Evolutionary conservation across 1,139 yeast species (phyloP), one percentile per base, ranked within the genome.

Genomic region (Pneumocystis oryctolagi): DNA sequence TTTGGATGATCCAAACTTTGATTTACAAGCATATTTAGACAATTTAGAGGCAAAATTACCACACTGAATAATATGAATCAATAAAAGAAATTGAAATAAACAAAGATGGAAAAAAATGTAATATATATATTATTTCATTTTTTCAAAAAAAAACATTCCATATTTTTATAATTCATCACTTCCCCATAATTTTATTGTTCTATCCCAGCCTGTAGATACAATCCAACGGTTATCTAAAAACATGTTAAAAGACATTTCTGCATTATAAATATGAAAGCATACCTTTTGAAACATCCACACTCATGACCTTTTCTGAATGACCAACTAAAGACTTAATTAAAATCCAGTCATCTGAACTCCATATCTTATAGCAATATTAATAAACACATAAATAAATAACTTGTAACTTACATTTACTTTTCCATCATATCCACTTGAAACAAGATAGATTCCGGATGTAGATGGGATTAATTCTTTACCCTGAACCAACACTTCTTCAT

Each of bases 121-220:
- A 47, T 16, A 25, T 20, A 25, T 40, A 40, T 12, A 47, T 47
- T 47, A 47, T 47, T 30, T 25, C n/a, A n/a, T 47, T 25, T 42
- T 47, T 25, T 28, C n/a, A 3, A 2, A 25, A 12, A 47, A 47
- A 2, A 12, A 25, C 12, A 16, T 14, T 2, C 12, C 16, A n/a
- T 37, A 12, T 34, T 20, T 57, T n/a, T 60, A 34, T 62, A 18
- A 35, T 60, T 60, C 59, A 53, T 62, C 55, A 37, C 35, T 55
- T 61, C 67, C 68, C 88, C 89, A 87, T 58, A 84, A 63, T 70
- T 84, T 86, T 2, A 87, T 78, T 28, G 87, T 78, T 66, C 94
- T 79, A 72, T 89, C 96, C 95, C 95, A 89, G 28, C 96, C 92
- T 64, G 89, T 80, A 66, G 87, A 82, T 1, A 82, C 79, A 1